Conservation (phyloP, 179 eudicot genomes). For the Corrigiola litoralis region DNA sequence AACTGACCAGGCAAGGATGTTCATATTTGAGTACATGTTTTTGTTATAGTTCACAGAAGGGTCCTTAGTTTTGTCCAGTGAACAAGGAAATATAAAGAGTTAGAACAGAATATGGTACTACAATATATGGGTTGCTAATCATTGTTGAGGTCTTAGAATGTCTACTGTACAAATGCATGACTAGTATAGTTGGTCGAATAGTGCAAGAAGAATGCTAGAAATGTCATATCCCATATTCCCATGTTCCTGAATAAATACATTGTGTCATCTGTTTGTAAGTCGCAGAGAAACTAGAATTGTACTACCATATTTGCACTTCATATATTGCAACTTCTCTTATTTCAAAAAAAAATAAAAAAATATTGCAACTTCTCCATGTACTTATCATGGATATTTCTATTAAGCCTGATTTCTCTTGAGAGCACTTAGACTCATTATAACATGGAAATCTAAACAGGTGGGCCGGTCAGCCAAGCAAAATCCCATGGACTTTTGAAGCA, state of each 20-base stretch:
- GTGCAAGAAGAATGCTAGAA: background rate
- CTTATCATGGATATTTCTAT: background rate
- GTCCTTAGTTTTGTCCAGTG: too few species aligned
- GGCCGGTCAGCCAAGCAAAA: slow-evolving; percentile 82
- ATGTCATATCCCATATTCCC: background rate
- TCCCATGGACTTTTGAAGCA: slow-evolving; percentile 88
- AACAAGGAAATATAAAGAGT: too few species aligned
- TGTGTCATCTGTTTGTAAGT: background rate
- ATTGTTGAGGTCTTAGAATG: background rate
- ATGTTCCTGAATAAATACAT: background rate
- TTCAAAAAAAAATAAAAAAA: too few species aligned
- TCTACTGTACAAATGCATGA: background rate
- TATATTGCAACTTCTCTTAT: too few species aligned
- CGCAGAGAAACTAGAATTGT: background rate
- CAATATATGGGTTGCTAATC: background rate
- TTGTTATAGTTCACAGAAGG: too few species aligned
- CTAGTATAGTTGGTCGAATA: background rate
- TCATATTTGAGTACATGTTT: too few species aligned
- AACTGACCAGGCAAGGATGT: too few species aligned
- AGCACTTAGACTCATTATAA: background rate
- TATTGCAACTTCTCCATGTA: background rate
- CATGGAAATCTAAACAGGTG: slow-evolving; percentile 40
- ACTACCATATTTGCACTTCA: background rate
- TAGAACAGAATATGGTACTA: background rate
- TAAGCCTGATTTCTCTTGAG: background rate